phyloP scores from a whole-genome alignment of 306 rosid genomes.

The Trifolium pratense region DNA sequence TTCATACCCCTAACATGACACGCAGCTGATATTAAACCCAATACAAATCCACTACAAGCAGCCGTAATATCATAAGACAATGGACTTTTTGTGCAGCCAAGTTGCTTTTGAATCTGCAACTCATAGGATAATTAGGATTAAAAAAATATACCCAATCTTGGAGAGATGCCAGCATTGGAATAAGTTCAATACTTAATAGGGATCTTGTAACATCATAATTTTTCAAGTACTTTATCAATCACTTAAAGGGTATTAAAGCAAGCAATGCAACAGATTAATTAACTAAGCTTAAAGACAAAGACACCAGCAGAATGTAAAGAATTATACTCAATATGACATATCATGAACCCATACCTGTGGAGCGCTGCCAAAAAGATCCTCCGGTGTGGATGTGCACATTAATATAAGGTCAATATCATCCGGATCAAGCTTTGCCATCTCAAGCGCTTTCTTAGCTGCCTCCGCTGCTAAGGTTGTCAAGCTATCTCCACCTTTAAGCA shows the following conservation, averaged over 20 bases:
- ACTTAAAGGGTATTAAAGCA: slow-evolving; percentile 7
- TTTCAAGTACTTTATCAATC: slow-evolving; percentile 31
- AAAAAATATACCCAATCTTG: slow-evolving; percentile 5
- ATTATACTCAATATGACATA: slow-evolving; percentile 29
- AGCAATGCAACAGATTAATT: neutral
- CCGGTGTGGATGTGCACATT: slow-evolving; percentile 99
- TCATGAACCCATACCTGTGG: slow-evolving; percentile 72
- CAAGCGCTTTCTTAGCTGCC: slow-evolving; percentile 83
- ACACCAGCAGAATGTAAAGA: slow-evolving; percentile 1
- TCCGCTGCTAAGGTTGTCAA: slow-evolving; percentile 69
- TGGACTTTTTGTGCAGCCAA: slow-evolving; percentile 83
- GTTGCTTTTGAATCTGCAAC: slow-evolving; percentile 64
- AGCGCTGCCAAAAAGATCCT: slow-evolving; percentile 95
- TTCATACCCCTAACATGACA: slow-evolving; percentile 94
- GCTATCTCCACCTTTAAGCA: slow-evolving; percentile 68
- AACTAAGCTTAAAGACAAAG: slow-evolving; percentile 20
- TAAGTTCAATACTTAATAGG: slow-evolving; percentile 24
- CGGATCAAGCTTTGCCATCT: slow-evolving; percentile 91
- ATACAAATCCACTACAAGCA: slow-evolving; percentile 93
- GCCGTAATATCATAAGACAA: slow-evolving; percentile 95
- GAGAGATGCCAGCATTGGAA: slow-evolving; percentile 37
- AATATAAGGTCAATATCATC: slow-evolving; percentile 87
- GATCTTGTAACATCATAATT: slow-evolving; percentile 28
- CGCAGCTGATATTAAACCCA: slow-evolving; percentile 91
- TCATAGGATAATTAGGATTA: slow-evolving; percentile 30